These are phyloP conservation scores for Ettlia oleoabundans DNA, from an alignment of 139 green algal genomes.

Conservation along the genomic window DNA sequence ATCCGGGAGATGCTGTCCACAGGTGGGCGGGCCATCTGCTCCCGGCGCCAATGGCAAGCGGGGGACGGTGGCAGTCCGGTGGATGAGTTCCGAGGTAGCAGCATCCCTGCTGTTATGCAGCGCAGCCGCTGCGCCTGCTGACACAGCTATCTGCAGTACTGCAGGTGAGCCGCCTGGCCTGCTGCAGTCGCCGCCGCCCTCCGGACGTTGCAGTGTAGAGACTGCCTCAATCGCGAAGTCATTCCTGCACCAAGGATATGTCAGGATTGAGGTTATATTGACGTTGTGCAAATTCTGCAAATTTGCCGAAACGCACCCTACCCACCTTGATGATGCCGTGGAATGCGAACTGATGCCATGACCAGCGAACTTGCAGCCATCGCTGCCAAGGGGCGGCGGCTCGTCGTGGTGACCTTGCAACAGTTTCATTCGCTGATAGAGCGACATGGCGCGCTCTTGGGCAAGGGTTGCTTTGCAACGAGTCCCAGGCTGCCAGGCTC, in stretches of 20 bases:
- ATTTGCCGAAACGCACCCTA: neutral
- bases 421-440: slow-evolving; percentile 12
- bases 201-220: neutral
- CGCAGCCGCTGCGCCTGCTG: neutral
- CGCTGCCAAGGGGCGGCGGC: neutral
- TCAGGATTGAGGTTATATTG: no score
- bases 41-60: neutral
- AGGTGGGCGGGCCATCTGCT: neutral
- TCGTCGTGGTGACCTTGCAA: neutral
- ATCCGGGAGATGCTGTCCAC: neutral
- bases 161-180: neutral
- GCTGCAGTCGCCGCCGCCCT: neutral
- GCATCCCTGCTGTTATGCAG: neutral
- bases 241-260: slow-evolving; percentile 14
- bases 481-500: no score
- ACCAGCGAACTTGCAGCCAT: no score
- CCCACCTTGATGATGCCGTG: neutral
- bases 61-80: neutral
- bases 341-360: neutral
- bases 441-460: neutral
- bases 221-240: slow-evolving; percentile 17
- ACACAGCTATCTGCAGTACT: neutral
- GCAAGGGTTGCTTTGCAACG: neutral
- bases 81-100: neutral
- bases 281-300: no score